phyloP scores from a whole-genome alignment of 768 basidiomycete species.

The Russula foetens region DNA sequence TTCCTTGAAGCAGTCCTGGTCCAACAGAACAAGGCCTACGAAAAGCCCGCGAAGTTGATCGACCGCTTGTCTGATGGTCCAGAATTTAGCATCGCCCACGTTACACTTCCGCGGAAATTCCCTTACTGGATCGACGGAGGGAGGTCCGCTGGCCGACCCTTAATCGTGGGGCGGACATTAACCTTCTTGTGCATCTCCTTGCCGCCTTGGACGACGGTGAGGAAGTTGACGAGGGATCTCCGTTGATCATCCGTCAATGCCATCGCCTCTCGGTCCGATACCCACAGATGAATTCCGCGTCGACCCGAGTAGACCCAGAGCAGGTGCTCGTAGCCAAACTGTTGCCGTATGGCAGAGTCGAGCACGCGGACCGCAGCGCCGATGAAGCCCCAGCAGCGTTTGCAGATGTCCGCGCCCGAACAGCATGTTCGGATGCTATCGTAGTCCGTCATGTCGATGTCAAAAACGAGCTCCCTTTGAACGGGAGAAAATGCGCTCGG shows the following conservation, averaged over 20 bases:
- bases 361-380: slow-evolving; percentile 85
- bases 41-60: slow-evolving; percentile 51
- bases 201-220: slow-evolving; percentile 77
- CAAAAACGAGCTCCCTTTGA: slow-evolving; percentile 91
- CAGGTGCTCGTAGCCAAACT: slow-evolving; percentile 85
- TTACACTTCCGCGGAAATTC: not conserved
- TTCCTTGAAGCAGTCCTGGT: slow-evolving; percentile 77
- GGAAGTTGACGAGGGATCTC: slow-evolving; percentile 74
- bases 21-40: slow-evolving; percentile 54
- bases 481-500: slow-evolving; percentile 61
- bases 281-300: slow-evolving; percentile 97
- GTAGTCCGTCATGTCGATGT: slow-evolving; percentile 99
- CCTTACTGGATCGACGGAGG: slow-evolving; percentile 67
- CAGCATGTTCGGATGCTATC: slow-evolving; percentile 94
- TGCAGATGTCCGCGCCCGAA: slow-evolving; percentile 83
- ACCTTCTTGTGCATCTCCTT: slow-evolving; percentile 79
- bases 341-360: slow-evolving; percentile 68
- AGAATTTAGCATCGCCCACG: slow-evolving; percentile 5
- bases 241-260: slow-evolving; percentile 88
- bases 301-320: slow-evolving; percentile 99
- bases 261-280: slow-evolving; percentile 84
- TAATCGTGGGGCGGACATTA: slow-evolving; percentile 47
- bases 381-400: slow-evolving; percentile 92
- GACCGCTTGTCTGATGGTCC: slow-evolving; percentile 27
- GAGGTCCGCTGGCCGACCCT: slow-evolving; percentile 31